These are phyloP conservation scores for Metroxylon sagu DNA, from an alignment of 176 grass and related monocot species.

Conservation along the genomic window DNA sequence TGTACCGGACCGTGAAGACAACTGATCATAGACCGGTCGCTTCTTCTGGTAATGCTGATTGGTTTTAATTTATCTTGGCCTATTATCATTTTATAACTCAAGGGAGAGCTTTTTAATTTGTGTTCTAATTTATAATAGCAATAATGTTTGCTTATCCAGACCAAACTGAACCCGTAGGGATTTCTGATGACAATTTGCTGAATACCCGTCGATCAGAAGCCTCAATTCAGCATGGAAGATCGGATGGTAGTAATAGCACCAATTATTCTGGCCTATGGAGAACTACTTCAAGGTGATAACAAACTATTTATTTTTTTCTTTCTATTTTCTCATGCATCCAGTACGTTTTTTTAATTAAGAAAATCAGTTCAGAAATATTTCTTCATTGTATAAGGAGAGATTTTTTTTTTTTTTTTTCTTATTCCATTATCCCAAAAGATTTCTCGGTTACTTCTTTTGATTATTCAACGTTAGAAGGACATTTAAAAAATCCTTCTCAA, in stretches of 20 bases:
- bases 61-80: neutral
- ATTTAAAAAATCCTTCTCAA: no score
- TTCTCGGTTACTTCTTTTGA: no score
- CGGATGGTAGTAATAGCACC: constrained; percentile 31
- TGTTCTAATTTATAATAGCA: no score
- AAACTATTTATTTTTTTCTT: neutral
- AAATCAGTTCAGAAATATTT: no score
- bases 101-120: no score
- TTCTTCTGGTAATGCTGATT: constrained; percentile 32
- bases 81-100: no score
- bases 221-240: constrained; percentile 43
- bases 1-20: constrained; percentile 95
- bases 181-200: constrained; percentile 54
- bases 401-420: no score
- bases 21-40: constrained; percentile 49
- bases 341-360: no score
- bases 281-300: constrained; percentile 61
- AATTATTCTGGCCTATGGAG: constrained; percentile 49
- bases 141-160: constrained; percentile 22
- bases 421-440: no score
- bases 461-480: no score
- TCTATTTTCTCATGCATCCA: neutral
- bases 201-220: constrained; percentile 58
- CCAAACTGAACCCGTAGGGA: constrained; percentile 48
- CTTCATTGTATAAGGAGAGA: no score